phyloP scores from a whole-genome alignment of 192 early-diverging fungal genomes.

The Backusella luteola region DNA sequence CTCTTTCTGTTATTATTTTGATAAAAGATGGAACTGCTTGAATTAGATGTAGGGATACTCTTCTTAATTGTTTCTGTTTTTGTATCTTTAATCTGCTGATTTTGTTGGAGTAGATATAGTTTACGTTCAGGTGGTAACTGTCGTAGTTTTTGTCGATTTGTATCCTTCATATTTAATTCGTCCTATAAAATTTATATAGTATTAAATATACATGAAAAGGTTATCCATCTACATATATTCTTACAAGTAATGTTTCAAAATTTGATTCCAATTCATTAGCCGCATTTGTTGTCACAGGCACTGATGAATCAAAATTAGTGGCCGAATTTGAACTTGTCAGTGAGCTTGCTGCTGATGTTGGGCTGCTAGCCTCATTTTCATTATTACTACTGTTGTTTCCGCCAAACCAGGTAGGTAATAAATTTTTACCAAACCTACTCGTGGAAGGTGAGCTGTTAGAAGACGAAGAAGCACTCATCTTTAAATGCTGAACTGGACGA shows the following conservation, averaged over 20 bases:
- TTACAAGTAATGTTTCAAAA: slow-evolving; percentile 22
- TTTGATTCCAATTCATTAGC: neutral
- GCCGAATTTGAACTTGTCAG: neutral
- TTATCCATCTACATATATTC: neutral
- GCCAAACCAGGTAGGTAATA: slow-evolving; percentile 29
- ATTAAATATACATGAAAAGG: too few species aligned
- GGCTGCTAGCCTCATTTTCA: neutral
- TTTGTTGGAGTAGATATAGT: slow-evolving; percentile 37
- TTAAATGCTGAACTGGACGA: neutral
- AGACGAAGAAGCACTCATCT: slow-evolving; percentile 16
- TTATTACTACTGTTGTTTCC: neutral
- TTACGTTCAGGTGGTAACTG: slow-evolving; percentile 40
- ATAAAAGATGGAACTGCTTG: slow-evolving; percentile 12
- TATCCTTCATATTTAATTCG: slow-evolving; percentile 48
- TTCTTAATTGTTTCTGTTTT: neutral
- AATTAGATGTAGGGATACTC: slow-evolving; percentile 9
- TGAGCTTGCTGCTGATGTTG: neutral
- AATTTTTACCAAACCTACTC: slow-evolving; percentile 26
- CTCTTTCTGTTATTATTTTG: neutral
- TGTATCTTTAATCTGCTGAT: slow-evolving; percentile 32
- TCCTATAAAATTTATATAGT: slow-evolving; percentile 22
- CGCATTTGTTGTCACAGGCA: neutral
- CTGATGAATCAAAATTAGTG: neutral
- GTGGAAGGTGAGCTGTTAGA: neutral
- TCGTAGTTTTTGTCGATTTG: slow-evolving; percentile 36